Base-by-base conservation (phyloP, 2,329 filamentous ascomycete genomes). In the Metarhizium robertsii region DNA sequence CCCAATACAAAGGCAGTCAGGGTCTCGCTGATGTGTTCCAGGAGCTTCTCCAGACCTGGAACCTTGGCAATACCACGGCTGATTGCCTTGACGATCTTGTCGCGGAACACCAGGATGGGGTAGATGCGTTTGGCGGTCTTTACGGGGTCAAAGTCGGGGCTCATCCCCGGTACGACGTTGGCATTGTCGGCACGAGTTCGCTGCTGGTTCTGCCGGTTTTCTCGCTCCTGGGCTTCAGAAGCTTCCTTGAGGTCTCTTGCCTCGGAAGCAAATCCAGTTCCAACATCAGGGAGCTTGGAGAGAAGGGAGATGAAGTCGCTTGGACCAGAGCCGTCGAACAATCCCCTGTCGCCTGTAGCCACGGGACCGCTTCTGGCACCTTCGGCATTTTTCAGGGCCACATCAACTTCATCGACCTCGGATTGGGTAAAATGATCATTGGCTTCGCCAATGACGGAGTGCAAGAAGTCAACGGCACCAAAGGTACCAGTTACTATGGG, bases 11-110 rank as follows among this genome's bases (percentile, higher is more conserved):
- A 97, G 6, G 96, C 79, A 0, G 92, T 96, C 45, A 99, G 77
- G 1, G 88, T 92, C 73, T 99, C 94, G 55, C 88, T 90, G 64
- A 99, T 95, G 64, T 90, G 92, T 60, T 97, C 92, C 25, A 97
- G 84, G n/a, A 96, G 76, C 58, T 86, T 79, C 71, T 96, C 90
- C 4, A 99, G 78, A 0, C 92, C 92, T 0, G 94, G 94, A 43
- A 99, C 87, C 75, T 95, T 96, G 64, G 91, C 85, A 61, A 97
- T 90, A 53, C 91, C 87, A 43, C 84, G 81, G 65, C 85, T 90
- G 69, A 99, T 91, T 45, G 86, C 82, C 62, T 90, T 90, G 52
- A 96, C 92, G 54, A 99, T 91, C 65, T 87, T 94, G 75, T 99
- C 94, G 57, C 92, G 83, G 77, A 97, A 99, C 58, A 89, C 81